A percentile compares a stretch with the other conserved stretches of the same genome.
Conservation (phyloP, 1,139 yeast genomes). For the Suhomyces anneliseae region DNA sequence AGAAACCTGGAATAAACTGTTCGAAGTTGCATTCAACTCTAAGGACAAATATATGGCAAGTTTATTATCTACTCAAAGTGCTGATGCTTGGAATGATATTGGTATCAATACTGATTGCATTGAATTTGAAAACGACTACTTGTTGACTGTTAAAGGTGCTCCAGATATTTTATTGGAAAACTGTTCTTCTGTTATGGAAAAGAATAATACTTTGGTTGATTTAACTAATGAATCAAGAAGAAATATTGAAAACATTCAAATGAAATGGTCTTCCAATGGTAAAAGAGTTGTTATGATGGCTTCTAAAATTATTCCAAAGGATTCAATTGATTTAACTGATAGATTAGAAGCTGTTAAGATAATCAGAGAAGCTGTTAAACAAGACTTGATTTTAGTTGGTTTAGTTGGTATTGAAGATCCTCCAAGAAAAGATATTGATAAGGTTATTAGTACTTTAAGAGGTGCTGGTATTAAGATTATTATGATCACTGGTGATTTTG, state of each 20-base stretch:
- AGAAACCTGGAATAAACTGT: constrained; percentile 22
- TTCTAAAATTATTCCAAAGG: constrained; percentile 22
- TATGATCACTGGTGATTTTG: constrained; percentile 59
- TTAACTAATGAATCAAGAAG: constrained; percentile 16
- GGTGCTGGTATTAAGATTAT: constrained; percentile 51
- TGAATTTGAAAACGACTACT: constrained; percentile 15
- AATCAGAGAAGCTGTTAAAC: constrained; percentile 13
- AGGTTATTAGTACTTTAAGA: constrained; percentile 37
- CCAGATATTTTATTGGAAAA: constrained; percentile 46
- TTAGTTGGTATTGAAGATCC: constrained; percentile 54
- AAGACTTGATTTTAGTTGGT: constrained; percentile 36
- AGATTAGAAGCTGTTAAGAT: constrained; percentile 9
- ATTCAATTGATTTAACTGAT: constrained; percentile 10
- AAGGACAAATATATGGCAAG: constrained; percentile 50
- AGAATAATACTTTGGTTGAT: constrained; percentile 13
- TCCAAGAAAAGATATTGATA: constrained; percentile 45
- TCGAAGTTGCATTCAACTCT: constrained; percentile 47
- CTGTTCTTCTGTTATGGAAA: constrained; percentile 26
- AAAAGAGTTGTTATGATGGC: constrained; percentile 48
- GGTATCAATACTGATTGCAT: constrained; percentile 12
- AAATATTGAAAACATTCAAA: constrained; percentile 29
- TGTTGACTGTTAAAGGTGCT: constrained; percentile 48
- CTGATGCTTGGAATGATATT: constrained; percentile 13
- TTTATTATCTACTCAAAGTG: constrained; percentile 19
- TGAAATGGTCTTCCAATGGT: constrained; percentile 42